Evolutionary conservation across 2,329 filamentous ascomycete species (phyloP).

Genomic region (Microsporum audouinii): DNA sequence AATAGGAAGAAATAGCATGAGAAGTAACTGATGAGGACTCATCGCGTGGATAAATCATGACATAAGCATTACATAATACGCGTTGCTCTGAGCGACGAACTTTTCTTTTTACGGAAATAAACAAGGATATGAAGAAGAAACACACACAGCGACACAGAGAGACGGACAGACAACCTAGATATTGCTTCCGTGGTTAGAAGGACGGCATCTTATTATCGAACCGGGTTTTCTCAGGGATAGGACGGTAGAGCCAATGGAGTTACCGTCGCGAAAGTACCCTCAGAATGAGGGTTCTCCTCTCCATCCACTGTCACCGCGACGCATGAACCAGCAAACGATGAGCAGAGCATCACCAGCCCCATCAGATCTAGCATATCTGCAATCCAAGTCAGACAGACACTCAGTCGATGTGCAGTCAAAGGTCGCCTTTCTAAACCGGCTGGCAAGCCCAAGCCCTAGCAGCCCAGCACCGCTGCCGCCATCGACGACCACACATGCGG

Average conservation of each 20-base stretch:
- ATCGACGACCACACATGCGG: slow-evolving; percentile 33
- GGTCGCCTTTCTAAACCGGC: slow-evolving; percentile 38
- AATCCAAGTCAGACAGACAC: slow-evolving; percentile 27
- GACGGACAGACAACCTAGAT: neutral
- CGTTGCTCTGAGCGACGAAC: neutral
- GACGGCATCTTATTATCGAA: neutral
- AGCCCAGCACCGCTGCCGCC: slow-evolving; percentile 22
- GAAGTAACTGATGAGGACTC: too few relatives aligned
- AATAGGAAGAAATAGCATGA: too few relatives aligned
- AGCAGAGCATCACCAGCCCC: slow-evolving; percentile 30
- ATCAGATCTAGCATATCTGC: slow-evolving; percentile 26
- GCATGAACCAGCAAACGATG: slow-evolving; percentile 38
- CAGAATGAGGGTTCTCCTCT: slow-evolving; percentile 26
- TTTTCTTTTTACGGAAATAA: neutral
- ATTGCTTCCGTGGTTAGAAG: neutral
- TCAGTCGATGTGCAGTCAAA: slow-evolving; percentile 38
- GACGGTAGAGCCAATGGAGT: neutral
- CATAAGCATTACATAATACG: neutral
- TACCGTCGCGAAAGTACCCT: slow-evolving; percentile 6
- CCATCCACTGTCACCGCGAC: slow-evolving; percentile 37
- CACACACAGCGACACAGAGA: neutral
- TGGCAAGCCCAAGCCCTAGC: slow-evolving; percentile 23
- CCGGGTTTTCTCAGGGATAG: neutral
- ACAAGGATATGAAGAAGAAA: neutral
- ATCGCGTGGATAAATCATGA: too few relatives aligned